Base-by-base conservation (phyloP, 495 filamentous ascomycete species). In the Letharia columbiana region DNA sequence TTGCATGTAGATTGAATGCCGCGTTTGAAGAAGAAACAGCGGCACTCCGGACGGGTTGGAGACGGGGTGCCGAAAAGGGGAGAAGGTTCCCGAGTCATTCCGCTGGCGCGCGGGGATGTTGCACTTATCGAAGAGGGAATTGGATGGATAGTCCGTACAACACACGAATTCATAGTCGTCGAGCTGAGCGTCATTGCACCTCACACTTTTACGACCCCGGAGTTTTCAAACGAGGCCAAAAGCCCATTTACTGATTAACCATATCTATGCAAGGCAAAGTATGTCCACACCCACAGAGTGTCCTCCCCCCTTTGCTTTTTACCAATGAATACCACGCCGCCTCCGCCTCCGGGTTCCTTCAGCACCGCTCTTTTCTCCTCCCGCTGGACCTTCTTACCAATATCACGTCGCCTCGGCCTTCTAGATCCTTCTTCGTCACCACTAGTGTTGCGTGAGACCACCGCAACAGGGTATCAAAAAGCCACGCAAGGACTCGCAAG, bases 381-480 rank as follows among this genome's bases (percentile, higher is more conserved):
- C 28, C 4, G 11, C 23, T 28, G 5, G 3, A 33, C 23, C 50
- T 31, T 28, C 2, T 33, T 17, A 33, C 28, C 50, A 33, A 54
- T 33, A 54, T 17, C 23, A 33, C 50, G 12, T 11, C 23, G 10
- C 50, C 28, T 54, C 28, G n/a, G 28, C 50, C 10, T 54, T 54
- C 33, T 54, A 15, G 3, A 54, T 35, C 31, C 13, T 18, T 10
- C 18, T 37, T 39, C 54, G 20, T 57, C 31, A 57, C 33, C 54
- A 57, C 54, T 37, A 20, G 17, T 18, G 31, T 57, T 57, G 54
- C 54, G 33, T 3, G 33, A 57, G 33, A 57, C 31, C 54, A 57
- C 54, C 54, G 33, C 54, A 37, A 37, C 54, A 37, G 54, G 54
- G 54, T 57, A 57, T 57, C 54, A 57, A 57, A 57, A 57, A 33